These are phyloP conservation scores for Sarcodon aspratus DNA, from an alignment of 768 basidiomycete genomes.

Conservation along the genomic window DNA sequence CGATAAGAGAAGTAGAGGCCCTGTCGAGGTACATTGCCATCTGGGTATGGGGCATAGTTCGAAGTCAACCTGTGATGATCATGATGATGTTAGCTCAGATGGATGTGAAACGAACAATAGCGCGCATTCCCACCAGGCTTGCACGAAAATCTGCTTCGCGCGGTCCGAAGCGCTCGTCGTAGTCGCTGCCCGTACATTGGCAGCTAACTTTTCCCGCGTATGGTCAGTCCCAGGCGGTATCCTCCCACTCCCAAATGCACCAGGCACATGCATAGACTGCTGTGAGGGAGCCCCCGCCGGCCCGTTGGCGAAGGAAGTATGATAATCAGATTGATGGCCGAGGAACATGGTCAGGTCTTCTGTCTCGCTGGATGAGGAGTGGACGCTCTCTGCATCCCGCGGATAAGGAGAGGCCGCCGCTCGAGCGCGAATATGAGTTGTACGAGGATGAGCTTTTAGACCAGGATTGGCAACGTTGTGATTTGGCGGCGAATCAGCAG, in stretches of 20 bases:
- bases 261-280: conserved; percentile 50
- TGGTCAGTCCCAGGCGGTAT: conserved; percentile 38
- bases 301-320: conserved; percentile 30
- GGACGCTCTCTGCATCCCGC: conserved; percentile 75
- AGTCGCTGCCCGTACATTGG: conserved; percentile 78
- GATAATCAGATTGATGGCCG: conserved; percentile 51
- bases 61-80: conserved; percentile 55
- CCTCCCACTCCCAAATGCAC: conserved; percentile 40
- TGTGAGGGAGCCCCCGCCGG: conserved; percentile 28
- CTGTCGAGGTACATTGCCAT: conserved; percentile 89
- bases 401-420: conserved; percentile 79
- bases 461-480: conserved; percentile 65
- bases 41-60: conserved; percentile 84
- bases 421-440: conserved; percentile 69
- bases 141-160: conserved; percentile 88
- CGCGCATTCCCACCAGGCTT: conserved; percentile 60
- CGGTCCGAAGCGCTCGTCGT: conserved; percentile 87
- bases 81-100: conserved; percentile 1
- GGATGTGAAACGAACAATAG: conserved; percentile 2
- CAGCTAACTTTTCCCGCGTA: conserved; percentile 75
- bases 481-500: conserved; percentile 62
- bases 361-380: conserved; percentile 83
- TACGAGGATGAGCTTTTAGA: conserved; percentile 67
- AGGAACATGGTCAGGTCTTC: conserved; percentile 80
- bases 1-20: conserved; percentile 92